Percentiles rank a stretch among this genome's conserved stretches.
Conservation (phyloP, 768 basidiomycete species). For the Serpula lacrymans region DNA sequence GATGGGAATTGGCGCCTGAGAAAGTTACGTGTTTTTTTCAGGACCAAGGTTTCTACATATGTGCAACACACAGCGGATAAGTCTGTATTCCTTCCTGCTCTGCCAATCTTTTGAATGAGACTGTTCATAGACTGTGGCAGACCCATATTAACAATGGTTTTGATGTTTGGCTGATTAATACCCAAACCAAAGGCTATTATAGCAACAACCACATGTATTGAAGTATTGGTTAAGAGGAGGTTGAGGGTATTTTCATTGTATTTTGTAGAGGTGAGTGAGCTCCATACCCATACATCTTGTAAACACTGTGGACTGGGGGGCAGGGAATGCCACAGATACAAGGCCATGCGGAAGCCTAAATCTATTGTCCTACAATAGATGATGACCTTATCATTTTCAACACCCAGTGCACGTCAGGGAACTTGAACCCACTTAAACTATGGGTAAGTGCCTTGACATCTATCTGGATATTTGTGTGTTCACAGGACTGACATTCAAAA, state of each 20-base stretch:
- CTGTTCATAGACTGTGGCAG: constrained; percentile 5
- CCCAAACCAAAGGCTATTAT: constrained; percentile 13
- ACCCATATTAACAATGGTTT: constrained; percentile 7
- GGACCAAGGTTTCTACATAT: constrained; percentile 4
- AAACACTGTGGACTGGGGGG: constrained; percentile 4
- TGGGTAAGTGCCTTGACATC: constrained; percentile 1
- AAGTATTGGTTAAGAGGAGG: constrained; percentile 5
- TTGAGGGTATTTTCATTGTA: constrained; percentile 10
- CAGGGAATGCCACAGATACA: constrained; percentile 6
- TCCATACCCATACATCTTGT: constrained; percentile 7
- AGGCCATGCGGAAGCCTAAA: constrained; percentile 4
- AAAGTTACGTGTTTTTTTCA: too few species aligned
- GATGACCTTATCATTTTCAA: constrained; percentile 5
- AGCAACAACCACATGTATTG: constrained; percentile 9
- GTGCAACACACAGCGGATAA: constrained; percentile 4
- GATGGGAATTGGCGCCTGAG: too few species aligned
- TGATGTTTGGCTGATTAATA: constrained; percentile 6
- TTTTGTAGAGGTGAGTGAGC: constrained; percentile 6
- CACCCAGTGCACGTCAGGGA: constrained; percentile 3
- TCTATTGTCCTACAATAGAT: constrained; percentile 14
- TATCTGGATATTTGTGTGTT: background rate
- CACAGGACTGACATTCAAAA: background rate
- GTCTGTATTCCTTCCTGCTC: constrained; percentile 5
- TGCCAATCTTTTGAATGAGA: constrained; percentile 8
- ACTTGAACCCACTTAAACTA: background rate